These are phyloP conservation scores for Bathelium albidoporum DNA, from an alignment of 495 filamentous ascomycete species.

Conservation along the genomic window DNA sequence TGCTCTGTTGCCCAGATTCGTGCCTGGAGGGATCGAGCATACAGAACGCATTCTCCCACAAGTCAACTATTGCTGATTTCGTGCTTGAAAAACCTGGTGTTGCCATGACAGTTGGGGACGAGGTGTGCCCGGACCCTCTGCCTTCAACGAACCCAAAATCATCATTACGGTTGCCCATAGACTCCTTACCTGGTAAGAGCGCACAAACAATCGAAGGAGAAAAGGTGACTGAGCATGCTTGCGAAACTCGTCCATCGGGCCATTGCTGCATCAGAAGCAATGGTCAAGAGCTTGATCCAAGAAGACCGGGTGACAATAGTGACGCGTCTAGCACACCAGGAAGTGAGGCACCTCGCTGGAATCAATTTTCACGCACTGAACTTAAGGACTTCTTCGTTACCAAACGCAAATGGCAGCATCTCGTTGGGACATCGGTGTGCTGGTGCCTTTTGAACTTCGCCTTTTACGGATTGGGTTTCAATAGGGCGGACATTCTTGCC, in stretches of 20 bases:
- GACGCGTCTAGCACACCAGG: constrained; percentile 2
- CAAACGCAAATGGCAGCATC: constrained; percentile 43
- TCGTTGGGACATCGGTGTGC: constrained; percentile 38
- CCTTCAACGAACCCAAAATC: no score
- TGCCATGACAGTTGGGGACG: no score
- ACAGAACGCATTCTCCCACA: no score
- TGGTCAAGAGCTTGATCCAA: background rate
- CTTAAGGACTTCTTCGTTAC: constrained; percentile 40
- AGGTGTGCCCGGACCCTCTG: no score
- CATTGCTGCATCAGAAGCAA: background rate
- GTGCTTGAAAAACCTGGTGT: no score
- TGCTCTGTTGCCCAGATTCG: background rate
- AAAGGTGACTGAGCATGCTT: no score
- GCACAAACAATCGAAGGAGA: no score
- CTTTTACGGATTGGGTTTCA: constrained; percentile 48
- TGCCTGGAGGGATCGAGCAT: no score
- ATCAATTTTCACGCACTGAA: constrained; percentile 37
- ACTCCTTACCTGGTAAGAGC: no score
- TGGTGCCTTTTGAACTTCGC: constrained; percentile 48
- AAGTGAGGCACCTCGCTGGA: constrained; percentile 35
- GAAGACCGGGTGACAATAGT: background rate
- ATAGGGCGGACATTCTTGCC: constrained; percentile 25
- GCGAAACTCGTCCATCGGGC: background rate
- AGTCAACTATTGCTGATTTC: no score
- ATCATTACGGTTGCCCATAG: no score